phyloP scores from a whole-genome alignment of 2,329 filamentous ascomycete species.

The Cytospora chrysosperma region DNA sequence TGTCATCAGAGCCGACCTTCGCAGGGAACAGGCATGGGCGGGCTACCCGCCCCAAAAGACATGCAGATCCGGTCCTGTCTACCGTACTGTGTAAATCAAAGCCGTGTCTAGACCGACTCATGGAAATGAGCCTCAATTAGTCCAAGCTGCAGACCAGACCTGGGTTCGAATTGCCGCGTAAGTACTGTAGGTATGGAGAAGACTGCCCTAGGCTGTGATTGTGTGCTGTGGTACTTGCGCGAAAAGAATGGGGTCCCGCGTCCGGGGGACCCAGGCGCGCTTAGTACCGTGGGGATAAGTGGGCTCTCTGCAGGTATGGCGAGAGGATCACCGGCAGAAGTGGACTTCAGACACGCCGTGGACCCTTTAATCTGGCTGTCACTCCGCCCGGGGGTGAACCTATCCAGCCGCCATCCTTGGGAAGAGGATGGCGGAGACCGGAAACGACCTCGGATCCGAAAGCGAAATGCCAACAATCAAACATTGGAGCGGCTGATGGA shows the following conservation, averaged over 20 bases:
- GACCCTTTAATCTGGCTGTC: conserved; percentile 23
- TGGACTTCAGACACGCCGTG: conserved; percentile 20
- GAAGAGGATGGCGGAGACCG: not conserved
- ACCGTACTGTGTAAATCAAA: not conserved
- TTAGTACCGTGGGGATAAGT: conserved; percentile 16
- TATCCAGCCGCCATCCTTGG: conserved; percentile 2
- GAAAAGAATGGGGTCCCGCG: conserved; percentile 1
- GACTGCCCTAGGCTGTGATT: not conserved
- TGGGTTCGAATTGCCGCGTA: not conserved
- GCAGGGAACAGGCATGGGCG: not conserved
- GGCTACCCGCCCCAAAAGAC: not conserved
- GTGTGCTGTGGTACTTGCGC: not conserved
- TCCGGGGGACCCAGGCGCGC: conserved; percentile 10
- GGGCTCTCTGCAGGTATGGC: conserved; percentile 10
- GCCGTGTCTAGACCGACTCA: not conserved
- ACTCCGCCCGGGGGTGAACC: conserved; percentile 9
- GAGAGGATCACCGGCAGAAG: conserved; percentile 20
- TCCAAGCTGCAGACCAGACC: not conserved
- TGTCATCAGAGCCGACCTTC: not conserved
- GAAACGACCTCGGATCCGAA: not conserved
- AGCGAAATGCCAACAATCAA: not conserved
- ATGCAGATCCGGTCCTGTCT: not conserved
- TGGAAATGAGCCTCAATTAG: not conserved
- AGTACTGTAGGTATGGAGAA: not conserved
- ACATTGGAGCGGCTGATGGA: not conserved